These are phyloP conservation scores for Inonotus hispidus DNA, from an alignment of 1,284 basidiomycete genomes.

Conservation along the genomic window DNA sequence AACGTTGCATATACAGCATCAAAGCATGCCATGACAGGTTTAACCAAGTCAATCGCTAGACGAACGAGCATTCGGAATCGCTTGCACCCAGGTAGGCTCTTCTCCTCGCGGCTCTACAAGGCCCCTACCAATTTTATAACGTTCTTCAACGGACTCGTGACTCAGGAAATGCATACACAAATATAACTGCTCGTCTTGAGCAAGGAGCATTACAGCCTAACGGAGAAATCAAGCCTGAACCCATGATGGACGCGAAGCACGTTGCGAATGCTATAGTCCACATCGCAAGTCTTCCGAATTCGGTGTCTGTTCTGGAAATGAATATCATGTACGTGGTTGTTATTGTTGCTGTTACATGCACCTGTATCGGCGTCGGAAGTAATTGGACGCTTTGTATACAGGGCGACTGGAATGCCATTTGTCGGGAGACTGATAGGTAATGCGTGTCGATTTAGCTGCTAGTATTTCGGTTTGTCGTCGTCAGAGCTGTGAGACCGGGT, in stretches of 20 bases:
- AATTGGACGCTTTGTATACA: slow-evolving; percentile 21
- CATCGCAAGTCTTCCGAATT: slow-evolving; percentile 60
- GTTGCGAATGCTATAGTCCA: slow-evolving; percentile 69
- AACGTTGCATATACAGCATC: slow-evolving; percentile 66
- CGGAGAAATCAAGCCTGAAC: slow-evolving; percentile 54
- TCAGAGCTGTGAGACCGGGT: no score
- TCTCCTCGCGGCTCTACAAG: no score
- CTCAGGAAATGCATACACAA: slow-evolving; percentile 63
- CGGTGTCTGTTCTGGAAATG: slow-evolving; percentile 66
- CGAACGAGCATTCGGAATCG: slow-evolving; percentile 66
- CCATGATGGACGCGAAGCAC: slow-evolving; percentile 61
- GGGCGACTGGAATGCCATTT: slow-evolving; percentile 56
- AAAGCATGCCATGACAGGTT: slow-evolving; percentile 73
- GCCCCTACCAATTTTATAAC: slow-evolving; percentile 1
- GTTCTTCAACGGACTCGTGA: neutral
- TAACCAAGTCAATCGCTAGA: slow-evolving; percentile 77
- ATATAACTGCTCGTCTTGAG: slow-evolving; percentile 41
- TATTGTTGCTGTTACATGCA: neutral
- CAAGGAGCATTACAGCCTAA: slow-evolving; percentile 63
- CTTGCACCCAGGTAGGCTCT: slow-evolving; percentile 59
- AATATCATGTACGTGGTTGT: slow-evolving; percentile 61
- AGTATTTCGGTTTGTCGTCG: neutral
- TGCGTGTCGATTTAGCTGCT: neutral
- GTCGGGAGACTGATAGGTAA: slow-evolving; percentile 45
- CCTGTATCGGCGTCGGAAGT: neutral